These are phyloP conservation scores for Fusarium goolgardi DNA, from an alignment of 2,329 filamentous ascomycete genomes.

Conservation along the genomic window DNA sequence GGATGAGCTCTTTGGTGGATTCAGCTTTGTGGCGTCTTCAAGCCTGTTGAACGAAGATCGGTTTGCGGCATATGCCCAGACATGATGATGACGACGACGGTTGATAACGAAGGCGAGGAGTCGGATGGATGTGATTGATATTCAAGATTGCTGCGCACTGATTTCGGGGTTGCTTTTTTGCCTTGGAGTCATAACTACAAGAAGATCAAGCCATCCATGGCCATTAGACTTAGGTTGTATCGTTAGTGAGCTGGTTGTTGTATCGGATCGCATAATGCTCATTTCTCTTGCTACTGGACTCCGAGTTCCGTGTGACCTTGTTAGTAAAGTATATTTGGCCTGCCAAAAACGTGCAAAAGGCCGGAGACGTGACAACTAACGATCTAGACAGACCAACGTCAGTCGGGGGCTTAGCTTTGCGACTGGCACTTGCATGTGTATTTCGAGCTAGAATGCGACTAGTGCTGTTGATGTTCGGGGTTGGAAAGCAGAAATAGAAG, in stretches of 20 bases:
- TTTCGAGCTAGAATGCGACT: not conserved
- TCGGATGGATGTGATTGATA: conserved; percentile 9
- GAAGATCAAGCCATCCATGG: conserved; percentile 1
- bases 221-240: not conserved
- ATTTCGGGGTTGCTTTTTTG: conserved; percentile 22
- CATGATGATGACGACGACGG: conserved; percentile 22
- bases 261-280: not conserved
- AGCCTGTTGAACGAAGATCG: conserved; percentile 65
- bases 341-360: conserved; percentile 10
- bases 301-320: not conserved
- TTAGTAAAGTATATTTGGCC: not conserved
- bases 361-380: conserved; percentile 1
- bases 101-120: conserved; percentile 4
- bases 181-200: conserved; percentile 8
- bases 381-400: conserved; percentile 13
- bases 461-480: not conserved
- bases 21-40: conserved; percentile 71
- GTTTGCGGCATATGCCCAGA: conserved; percentile 50
- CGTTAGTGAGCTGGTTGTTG: conserved; percentile 5
- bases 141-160: conserved; percentile 12
- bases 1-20: conserved; percentile 71
- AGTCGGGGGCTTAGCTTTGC: conserved; percentile 37
- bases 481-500: not conserved
- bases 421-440: not conserved
- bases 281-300: not conserved